phyloP scores from a whole-genome alignment of 225 moss, liverwort and hornwort genomes.

The Pleurozium schreberi region DNA sequence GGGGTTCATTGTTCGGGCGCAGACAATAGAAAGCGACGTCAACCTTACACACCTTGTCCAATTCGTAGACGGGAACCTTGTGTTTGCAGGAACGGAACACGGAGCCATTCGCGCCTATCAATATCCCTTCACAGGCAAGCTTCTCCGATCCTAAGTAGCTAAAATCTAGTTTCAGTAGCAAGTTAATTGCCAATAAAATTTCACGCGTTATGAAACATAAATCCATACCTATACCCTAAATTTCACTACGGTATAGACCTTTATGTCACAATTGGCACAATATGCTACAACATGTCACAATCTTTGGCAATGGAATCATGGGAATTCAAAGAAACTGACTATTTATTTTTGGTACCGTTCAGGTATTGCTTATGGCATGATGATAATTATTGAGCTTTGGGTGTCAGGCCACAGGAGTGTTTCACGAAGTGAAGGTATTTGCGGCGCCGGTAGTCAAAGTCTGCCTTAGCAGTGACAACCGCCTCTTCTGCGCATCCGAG shows the following conservation, averaged over 20 bases:
- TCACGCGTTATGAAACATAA: not conserved
- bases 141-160: not conserved
- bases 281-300: not conserved
- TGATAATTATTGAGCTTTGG: slow-evolving; percentile 15
- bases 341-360: not conserved
- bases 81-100: slow-evolving; percentile 65
- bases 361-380: not conserved
- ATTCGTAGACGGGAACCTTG: slow-evolving; percentile 29
- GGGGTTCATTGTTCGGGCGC: slow-evolving; percentile 2
- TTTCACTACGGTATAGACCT: not conserved
- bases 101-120: slow-evolving; percentile 69
- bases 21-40: slow-evolving; percentile 53
- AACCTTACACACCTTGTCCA: slow-evolving; percentile 60
- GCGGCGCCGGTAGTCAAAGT: slow-evolving; percentile 33
- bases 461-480: slow-evolving; percentile 39
- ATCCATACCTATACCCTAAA: too few relatives aligned
- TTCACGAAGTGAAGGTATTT: slow-evolving; percentile 62
- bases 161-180: not conserved
- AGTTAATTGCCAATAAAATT: not conserved
- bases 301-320: not conserved
- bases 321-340: not conserved
- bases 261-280: too few relatives aligned
- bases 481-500: slow-evolving; percentile 45
- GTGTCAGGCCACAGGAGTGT: slow-evolving; percentile 47
- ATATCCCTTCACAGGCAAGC: slow-evolving; percentile 77